Base-by-base conservation (phyloP, 2,329 filamentous ascomycete genomes). In the Akanthomyces dipterigenus region DNA sequence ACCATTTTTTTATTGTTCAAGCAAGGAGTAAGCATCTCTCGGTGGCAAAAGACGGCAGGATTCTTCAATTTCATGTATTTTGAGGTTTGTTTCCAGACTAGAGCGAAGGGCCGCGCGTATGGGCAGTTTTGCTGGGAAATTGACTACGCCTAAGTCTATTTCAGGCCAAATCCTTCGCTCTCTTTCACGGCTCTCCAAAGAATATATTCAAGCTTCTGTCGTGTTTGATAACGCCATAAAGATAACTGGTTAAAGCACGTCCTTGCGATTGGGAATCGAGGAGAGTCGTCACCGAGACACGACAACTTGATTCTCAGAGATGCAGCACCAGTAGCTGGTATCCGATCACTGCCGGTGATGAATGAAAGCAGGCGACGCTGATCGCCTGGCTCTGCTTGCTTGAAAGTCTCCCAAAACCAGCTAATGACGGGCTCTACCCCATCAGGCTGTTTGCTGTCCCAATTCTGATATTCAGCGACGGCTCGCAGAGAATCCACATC, bases 401-500 rank as follows among this genome's bases (percentile, higher is more conserved):
- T 80, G 66, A 96, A 95, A 18, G 88, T 84, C 57, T 91, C 82
- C 93, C 93, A 97, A 76, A 97, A 96, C 92, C 92, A 97, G 45
- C 77, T 75, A 20, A 96, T 78, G 7, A 89, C 87, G 0, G 86
- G 84, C 60, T 93, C 88, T 0, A 73, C 75, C 11, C 85, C 82
- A 9, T 80, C 80, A 5, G 84, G 80, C 45, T 82, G 81, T 42
- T 73, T 76, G 26, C 67, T 77, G 3, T 80, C 80, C 91, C 92
- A 97, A 62, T 90, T 89, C 55, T 96, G 90, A 68, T 96, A 96
- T 16, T 85, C 82, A 0, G 92, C 90, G 16, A 93, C 91, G 1
- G 87, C 88, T 62, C 86, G 82, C 31, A 97, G 76, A 4, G 89
- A 88, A 3, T 80, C 78, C 55, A 97, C 88, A 67, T 96, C 91